These are phyloP conservation scores for Lonicera japonica DNA, from an alignment of 129 eudicot species.

Conservation along the genomic window DNA sequence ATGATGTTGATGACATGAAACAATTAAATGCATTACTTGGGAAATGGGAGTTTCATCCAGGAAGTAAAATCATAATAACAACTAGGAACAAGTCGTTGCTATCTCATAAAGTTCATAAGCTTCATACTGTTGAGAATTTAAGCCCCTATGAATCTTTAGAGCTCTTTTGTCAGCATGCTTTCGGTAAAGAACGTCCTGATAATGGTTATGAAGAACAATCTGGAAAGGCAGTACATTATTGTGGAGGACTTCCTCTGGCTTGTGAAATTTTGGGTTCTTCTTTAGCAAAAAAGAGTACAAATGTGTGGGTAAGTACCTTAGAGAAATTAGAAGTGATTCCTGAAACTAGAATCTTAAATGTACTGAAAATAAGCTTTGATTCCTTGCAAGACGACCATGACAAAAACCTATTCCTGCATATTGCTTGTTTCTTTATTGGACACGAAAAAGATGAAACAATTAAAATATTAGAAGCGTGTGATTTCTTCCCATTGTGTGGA, in stretches of 20 bases:
- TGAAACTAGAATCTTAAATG: not conserved
- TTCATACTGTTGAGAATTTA: conserved; percentile 7
- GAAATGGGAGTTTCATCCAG: conserved; percentile 6
- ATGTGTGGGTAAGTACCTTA: conserved; percentile 16
- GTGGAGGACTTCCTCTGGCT: conserved; percentile 35
- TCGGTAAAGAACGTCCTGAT: conserved; percentile 4
- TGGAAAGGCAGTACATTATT: not conserved
- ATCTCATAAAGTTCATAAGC: not conserved
- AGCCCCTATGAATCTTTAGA: conserved; percentile 14
- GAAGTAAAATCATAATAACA: conserved; percentile 35
- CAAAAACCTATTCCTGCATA: conserved; percentile 25
- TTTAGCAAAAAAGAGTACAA: not conserved
- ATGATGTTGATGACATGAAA: conserved; percentile 17
- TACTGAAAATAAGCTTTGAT: conserved; percentile 15
- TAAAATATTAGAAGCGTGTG: conserved; percentile 19
- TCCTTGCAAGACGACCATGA: conserved; percentile 12
- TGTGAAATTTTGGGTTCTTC: conserved; percentile 25
- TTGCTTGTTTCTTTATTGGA: conserved; percentile 35
- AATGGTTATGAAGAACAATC: conserved; percentile 14
- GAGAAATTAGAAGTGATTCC: conserved; percentile 9
- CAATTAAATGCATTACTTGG: conserved; percentile 27
- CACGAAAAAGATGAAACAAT: conserved; percentile 8
- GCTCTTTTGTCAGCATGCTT: conserved; percentile 37
- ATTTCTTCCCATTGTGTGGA: conserved; percentile 12
- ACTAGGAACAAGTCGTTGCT: conserved; percentile 8